These are phyloP conservation scores for Colletotrichum phormii DNA, from an alignment of 2,329 filamentous ascomycete species.

Conservation along the genomic window DNA sequence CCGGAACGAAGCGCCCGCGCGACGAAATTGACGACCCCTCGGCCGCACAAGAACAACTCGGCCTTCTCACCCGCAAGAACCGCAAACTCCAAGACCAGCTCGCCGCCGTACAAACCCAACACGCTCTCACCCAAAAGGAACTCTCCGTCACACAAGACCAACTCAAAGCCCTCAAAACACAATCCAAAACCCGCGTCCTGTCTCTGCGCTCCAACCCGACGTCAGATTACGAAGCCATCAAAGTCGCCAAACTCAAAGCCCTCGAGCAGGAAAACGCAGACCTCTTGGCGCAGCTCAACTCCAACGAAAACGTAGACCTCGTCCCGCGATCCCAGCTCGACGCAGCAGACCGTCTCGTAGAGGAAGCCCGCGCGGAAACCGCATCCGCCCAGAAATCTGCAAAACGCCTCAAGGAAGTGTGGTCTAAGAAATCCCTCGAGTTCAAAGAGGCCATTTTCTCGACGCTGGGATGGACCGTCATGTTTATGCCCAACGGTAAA, in stretches of 20 bases:
- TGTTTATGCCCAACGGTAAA: constrained; percentile 97
- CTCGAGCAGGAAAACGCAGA: constrained; percentile 88
- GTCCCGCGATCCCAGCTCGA: constrained; percentile 84
- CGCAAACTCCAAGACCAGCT: constrained; percentile 86
- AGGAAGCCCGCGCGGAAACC: constrained; percentile 75
- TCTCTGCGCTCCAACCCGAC: constrained; percentile 94
- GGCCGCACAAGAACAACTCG: constrained; percentile 75
- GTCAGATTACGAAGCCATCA: constrained; percentile 84
- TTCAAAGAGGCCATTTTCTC: constrained; percentile 96
- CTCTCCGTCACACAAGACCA: constrained; percentile 79
- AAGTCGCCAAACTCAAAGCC: constrained; percentile 80
- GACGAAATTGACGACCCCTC: constrained; percentile 66
- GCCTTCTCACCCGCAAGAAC: constrained; percentile 88
- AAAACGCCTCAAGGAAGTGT: constrained; percentile 90
- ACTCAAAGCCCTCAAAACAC: constrained; percentile 72
- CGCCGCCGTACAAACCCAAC: constrained; percentile 74
- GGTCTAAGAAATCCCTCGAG: constrained; percentile 89
- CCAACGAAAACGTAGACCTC: constrained; percentile 62
- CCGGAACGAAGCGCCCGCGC: constrained; percentile 70
- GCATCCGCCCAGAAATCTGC: constrained; percentile 85
- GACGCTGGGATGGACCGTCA: constrained; percentile 92
- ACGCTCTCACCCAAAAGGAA: constrained; percentile 79
- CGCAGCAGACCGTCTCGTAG: constrained; percentile 79
- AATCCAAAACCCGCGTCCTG: constrained; percentile 83
- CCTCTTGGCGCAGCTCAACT: constrained; percentile 78